Evolutionary conservation across 768 basidiomycete species (phyloP), one percentile per base, ranked within the genome.

Genomic region (Collybiopsis luxurians): DNA sequence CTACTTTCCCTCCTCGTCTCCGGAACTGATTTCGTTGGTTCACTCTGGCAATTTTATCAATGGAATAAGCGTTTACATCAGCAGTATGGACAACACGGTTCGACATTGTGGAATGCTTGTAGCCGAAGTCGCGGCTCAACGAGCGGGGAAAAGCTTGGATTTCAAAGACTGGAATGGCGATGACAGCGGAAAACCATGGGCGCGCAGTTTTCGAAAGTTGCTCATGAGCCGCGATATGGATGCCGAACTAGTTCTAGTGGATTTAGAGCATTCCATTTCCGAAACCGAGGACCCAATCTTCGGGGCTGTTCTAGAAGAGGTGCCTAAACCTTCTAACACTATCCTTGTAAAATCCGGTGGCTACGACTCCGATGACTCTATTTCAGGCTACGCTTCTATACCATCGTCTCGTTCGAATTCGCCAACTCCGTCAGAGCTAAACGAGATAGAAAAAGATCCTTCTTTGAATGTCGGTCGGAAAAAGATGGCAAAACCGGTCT

Each of bases 31-130:
- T 31, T 69, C 73, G 9, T 68, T 89, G 3, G 78, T 83, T 2
- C 69, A 80, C 28, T 84, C 82, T 12, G 74, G 84, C 4, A 57
- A 74, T 1, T 87, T 98, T 65, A 79, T 98, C 59, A 72, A 75
- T 21, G 83, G 83, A 12, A 78, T 97, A 45, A 82, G 86, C 5
- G 70, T 72, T 4, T 98, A 97, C 65, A 84, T 99, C 44, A 78
- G 78, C 0, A 92, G 96, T 69, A 71, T 86, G 5, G 92, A 96
- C 53, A 71, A 76, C 1, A 77, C 85, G 3, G 80, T 97, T 19
- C 86, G 96, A 3, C 80, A 87, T 24, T 90, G 93, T 62, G 97
- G 97, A 2, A 96, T 99, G 94, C 79, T 98, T 31, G 85, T 84
- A 0, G 96, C 91, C 0, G 96, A 99, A 71, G 75, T 88, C 17